Percentiles rank a stretch among this genome's conserved stretches.
phyloP scores from a whole-genome alignment of 2,329 filamentous ascomycete species.

The Zasmidium angulare region DNA sequence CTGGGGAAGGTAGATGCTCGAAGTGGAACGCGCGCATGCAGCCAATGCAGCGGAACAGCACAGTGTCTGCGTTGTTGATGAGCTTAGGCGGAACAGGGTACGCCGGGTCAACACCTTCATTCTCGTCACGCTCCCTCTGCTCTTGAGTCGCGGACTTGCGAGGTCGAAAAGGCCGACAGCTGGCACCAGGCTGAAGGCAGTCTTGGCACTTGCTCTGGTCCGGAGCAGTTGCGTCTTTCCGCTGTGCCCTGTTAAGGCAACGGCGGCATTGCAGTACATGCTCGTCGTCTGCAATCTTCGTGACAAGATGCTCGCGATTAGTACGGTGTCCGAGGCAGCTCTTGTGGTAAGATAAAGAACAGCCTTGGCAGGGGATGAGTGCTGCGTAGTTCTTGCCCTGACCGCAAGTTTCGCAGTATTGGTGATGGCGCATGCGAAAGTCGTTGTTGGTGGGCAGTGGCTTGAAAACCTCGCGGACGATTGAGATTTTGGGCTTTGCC shows the following conservation, averaged over 20 bases:
- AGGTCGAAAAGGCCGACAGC: conserved; percentile 73
- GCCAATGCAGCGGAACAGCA: conserved; percentile 77
- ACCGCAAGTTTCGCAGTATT: conserved; percentile 72
- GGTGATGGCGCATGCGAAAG: conserved; percentile 70
- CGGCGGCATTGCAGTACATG: conserved; percentile 90
- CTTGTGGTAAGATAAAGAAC: conserved; percentile 79
- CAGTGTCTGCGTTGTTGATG: conserved; percentile 71
- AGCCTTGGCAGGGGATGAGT: conserved; percentile 88
- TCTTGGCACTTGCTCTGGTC: conserved; percentile 68
- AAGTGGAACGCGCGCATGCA: conserved; percentile 83
- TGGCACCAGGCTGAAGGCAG: conserved; percentile 64
- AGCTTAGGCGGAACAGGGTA: conserved; percentile 61
- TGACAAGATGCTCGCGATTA: conserved; percentile 80
- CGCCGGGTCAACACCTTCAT: conserved; percentile 75
- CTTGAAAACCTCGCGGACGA: conserved; percentile 71
- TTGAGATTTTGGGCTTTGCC: conserved; percentile 56
- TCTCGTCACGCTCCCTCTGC: conserved; percentile 76
- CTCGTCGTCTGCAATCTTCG: conserved; percentile 72
- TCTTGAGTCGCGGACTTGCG: conserved; percentile 76
- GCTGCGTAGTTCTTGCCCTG: conserved; percentile 61
- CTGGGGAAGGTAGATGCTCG: conserved; percentile 69
- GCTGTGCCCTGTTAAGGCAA: conserved; percentile 68
- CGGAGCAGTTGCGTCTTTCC: conserved; percentile 70
- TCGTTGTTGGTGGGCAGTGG: conserved; percentile 59
- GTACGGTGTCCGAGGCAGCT: conserved; percentile 73